Evolutionary conservation across 1,139 yeast genomes (phyloP), one percentile per base, ranked within the genome.

Genomic region (Hyphopichia wangnamkhiaoensis): DNA sequence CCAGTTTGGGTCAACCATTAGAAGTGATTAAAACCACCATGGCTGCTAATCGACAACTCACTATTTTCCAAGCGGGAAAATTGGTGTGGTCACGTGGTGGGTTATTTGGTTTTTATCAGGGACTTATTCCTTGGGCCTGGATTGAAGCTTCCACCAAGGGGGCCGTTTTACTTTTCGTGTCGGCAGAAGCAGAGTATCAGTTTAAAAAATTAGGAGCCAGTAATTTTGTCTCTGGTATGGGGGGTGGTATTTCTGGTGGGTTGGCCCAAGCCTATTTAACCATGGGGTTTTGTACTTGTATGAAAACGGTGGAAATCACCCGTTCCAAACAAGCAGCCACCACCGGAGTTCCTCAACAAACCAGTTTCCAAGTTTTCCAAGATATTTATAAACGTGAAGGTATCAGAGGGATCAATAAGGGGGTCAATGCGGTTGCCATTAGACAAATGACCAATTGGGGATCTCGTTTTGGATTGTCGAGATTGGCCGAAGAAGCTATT

Each of bases 391-490:
- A 70, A 38, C 83, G 74, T 47, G 98, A 93, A 63, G 98, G 98
- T 51, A 79, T 93, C 43, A 75, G 84, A 54, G 98, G 98, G 53
- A 89, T 93, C 59, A 93, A 93, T 68, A 90, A 86, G 70, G 98
- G 98, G 61, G 98, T 93, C 46, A 93, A 93, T 59, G 98, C 98
- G n/a, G 98, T 93, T 45, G 98, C 98, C 24, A 86, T 93, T 53
- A 85, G 98, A 69, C 98, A 93, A 65, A 86, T 90, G 86, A 91
- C 98, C 52, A 93, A 93, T 68, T 93, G 98, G 98, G 98, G 98
- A 39, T 89, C 97, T 21, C 79, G 98, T 61, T 91, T 91, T 59
- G 98, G 98, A 28, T 75, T 93, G 36, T 79, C 96, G 14, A 80
- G 98, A 60, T 76, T 91, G 58, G 95, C 96, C 19, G 98, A 93